Evolutionary conservation across 257 asterid genomes (phyloP).

Genomic region (Salvia rosmarinus): DNA sequence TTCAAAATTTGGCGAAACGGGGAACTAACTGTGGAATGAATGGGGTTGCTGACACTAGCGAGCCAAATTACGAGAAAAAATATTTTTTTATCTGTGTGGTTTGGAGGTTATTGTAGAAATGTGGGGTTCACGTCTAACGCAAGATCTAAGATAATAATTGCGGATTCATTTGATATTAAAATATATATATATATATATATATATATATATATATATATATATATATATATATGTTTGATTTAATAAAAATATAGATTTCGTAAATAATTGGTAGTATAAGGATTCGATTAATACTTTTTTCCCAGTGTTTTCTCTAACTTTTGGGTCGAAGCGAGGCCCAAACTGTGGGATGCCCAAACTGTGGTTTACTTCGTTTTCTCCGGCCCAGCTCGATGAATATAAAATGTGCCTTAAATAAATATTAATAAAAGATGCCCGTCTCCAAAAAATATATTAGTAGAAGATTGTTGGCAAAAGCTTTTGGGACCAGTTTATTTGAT

Average conservation of each 20-base stretch:
- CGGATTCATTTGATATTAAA: too few relatives aligned
- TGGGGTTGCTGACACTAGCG: constrained; percentile 21
- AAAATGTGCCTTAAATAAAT: not conserved
- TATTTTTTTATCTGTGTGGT: too few relatives aligned
- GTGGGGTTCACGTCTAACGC: too few relatives aligned
- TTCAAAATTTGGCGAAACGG: constrained; percentile 15
- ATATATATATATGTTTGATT: constrained; percentile 1
- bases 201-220: too few relatives aligned
- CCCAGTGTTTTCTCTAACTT: not conserved
- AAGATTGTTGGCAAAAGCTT: too few relatives aligned
- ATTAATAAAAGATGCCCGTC: too few relatives aligned
- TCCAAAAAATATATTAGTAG: too few relatives aligned
- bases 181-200: too few relatives aligned
- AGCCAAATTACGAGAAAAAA: constrained; percentile 27
- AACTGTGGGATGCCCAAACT: not conserved
- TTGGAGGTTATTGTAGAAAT: too few relatives aligned
- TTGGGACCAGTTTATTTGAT: too few relatives aligned
- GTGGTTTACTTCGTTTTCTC: not conserved
- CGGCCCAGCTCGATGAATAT: not conserved
- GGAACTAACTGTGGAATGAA: not conserved
- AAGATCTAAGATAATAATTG: too few relatives aligned
- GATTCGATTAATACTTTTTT: not conserved
- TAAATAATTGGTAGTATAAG: not conserved
- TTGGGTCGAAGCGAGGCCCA: constrained; percentile 10
- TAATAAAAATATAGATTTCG: not conserved